Conservation (phyloP, 208 protist genomes). For the Trypanosoma congolense region DNA sequence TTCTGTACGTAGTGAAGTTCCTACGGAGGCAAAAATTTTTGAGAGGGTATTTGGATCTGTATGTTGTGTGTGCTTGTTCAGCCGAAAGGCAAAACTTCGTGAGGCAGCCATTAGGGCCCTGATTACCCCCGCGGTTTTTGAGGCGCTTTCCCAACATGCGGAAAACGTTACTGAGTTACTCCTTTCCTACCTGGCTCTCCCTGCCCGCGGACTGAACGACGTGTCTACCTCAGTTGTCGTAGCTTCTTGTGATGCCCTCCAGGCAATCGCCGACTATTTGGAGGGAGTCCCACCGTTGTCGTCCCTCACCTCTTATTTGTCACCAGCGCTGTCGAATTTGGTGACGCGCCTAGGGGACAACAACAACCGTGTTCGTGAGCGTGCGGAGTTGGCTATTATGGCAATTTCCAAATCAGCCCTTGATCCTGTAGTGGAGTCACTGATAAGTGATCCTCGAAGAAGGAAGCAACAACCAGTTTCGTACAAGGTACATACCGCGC, state of each 20-base stretch:
- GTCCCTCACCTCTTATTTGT: conserved; percentile 13
- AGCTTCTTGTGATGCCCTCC: conserved; percentile 57
- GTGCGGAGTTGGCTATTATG: conserved; percentile 41
- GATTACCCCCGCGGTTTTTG: conserved; percentile 39
- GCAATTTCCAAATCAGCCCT: conserved; percentile 41
- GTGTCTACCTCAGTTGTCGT: conserved; percentile 59
- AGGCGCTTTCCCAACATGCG: conserved; percentile 41
- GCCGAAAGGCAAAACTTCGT: conserved; percentile 52
- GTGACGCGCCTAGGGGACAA: conserved; percentile 66
- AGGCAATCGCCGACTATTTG: conserved; percentile 47
- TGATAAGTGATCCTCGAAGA: conserved; percentile 62
- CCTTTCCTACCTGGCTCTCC: conserved; percentile 57
- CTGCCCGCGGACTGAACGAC: conserved; percentile 66
- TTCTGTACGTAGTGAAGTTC: conserved; percentile 33
- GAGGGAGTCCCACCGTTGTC: conserved; percentile 20
- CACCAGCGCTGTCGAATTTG: conserved; percentile 39
- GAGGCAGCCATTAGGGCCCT: conserved; percentile 72
- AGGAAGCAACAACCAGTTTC: conserved; percentile 50
- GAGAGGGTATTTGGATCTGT: conserved; percentile 68
- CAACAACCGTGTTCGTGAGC: conserved; percentile 72
- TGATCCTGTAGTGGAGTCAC: conserved; percentile 43
- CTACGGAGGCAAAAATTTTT: conserved; percentile 33
- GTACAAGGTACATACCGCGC: conserved; percentile 48
- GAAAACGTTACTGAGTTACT: conserved; percentile 33
- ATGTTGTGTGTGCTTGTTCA: conserved; percentile 67